A percentile compares a stretch with the other conserved stretches of the same genome.
Evolutionary conservation across 2,329 filamentous ascomycete genomes (phyloP).

Genomic region (Alternaria arborescens): DNA sequence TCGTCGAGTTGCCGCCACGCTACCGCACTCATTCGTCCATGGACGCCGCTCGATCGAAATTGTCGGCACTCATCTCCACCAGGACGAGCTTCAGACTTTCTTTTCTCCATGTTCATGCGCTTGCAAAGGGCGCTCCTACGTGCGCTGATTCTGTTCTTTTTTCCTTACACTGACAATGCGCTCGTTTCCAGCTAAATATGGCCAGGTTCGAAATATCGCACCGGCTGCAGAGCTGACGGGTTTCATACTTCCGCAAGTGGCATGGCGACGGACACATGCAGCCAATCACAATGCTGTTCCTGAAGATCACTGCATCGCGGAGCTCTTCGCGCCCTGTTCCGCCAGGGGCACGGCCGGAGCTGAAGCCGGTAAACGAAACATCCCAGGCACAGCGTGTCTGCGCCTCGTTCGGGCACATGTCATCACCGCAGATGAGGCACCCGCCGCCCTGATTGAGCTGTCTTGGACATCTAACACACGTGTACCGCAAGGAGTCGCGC

Average conservation of each 20-base stretch:
- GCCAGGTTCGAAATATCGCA: conserved; percentile 22
- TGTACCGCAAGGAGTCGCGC: conserved; percentile 21
- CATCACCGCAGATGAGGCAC: conserved; percentile 16
- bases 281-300: conserved; percentile 32
- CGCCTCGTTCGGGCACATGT: conserved; percentile 23
- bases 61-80: conserved; percentile 11
- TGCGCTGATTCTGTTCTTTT: conserved; percentile 5
- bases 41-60: background rate
- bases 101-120: conserved; percentile 2
- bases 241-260: conserved; percentile 42
- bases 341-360: conserved; percentile 30
- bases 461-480: conserved; percentile 19
- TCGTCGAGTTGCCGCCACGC: background rate
- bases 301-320: conserved; percentile 44
- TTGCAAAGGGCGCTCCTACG: conserved; percentile 3
- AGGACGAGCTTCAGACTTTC: conserved; percentile 8
- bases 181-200: conserved; percentile 28
- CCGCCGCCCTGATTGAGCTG: conserved; percentile 6
- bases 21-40: conserved; percentile 3
- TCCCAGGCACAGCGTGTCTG: conserved; percentile 19
- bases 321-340: conserved; percentile 19
- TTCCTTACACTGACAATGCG: conserved; percentile 14
- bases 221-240: conserved; percentile 24
- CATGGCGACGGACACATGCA: conserved; percentile 19
- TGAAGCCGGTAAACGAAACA: conserved; percentile 34